Percentiles rank a stretch among this genome's conserved stretches.
Conservation (phyloP, 768 basidiomycete species). For the Rubroboletus satanas region DNA sequence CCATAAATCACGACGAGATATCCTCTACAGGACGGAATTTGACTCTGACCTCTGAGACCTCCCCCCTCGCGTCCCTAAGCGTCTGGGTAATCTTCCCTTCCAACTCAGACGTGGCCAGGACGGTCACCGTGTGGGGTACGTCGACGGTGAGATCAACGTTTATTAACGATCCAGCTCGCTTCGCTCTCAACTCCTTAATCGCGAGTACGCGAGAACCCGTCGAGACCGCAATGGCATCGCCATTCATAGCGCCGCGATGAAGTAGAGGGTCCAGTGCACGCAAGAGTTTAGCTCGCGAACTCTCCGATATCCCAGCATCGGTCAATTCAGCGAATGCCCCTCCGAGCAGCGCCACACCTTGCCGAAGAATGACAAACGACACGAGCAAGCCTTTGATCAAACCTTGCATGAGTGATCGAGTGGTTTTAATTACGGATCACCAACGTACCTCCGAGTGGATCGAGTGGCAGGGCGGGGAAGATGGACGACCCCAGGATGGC, state of each 20-base stretch:
- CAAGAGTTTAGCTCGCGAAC: slow-evolving; percentile 51
- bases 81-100: slow-evolving; percentile 57
- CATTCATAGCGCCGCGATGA: slow-evolving; percentile 25
- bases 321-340: slow-evolving; percentile 79
- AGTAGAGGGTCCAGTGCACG: slow-evolving; percentile 56
- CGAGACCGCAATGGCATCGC: slow-evolving; percentile 9
- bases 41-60: slow-evolving; percentile 70
- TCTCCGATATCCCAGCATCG: slow-evolving; percentile 70
- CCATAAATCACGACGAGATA: slow-evolving; percentile 2
- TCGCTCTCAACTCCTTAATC: slow-evolving; percentile 60
- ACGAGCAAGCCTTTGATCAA: slow-evolving; percentile 64
- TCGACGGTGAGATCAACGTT: slow-evolving; percentile 79
- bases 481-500: slow-evolving; percentile 90
- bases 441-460: slow-evolving; percentile 83
- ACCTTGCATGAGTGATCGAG: slow-evolving; percentile 7
- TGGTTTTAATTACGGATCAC: neutral
- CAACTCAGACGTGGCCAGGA: slow-evolving; percentile 53
- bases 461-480: slow-evolving; percentile 82
- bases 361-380: slow-evolving; percentile 83
- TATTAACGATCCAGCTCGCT: slow-evolving; percentile 75
- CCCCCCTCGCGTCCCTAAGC: slow-evolving; percentile 55
- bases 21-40: slow-evolving; percentile 49
- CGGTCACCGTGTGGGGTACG: slow-evolving; percentile 57
- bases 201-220: slow-evolving; percentile 35
- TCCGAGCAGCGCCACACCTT: slow-evolving; percentile 63